These are phyloP conservation scores for Trametes sp. DNA, from an alignment of 1,284 basidiomycete genomes.

Conservation along the genomic window DNA sequence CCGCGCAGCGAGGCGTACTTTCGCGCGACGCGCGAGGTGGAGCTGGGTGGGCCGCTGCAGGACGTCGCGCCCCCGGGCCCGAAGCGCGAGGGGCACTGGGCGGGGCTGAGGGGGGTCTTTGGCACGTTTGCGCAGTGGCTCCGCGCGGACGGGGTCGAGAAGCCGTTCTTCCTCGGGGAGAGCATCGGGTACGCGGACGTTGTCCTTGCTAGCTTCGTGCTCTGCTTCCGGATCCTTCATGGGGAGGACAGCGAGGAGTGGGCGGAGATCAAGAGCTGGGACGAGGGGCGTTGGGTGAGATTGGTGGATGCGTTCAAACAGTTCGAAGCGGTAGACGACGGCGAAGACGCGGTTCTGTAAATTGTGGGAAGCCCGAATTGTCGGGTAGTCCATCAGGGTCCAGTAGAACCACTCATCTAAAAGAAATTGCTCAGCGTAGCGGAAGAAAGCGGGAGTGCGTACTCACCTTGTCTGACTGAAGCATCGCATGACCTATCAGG, in stretches of 20 bases:
- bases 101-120: conserved; percentile 18
- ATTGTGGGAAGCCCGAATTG: too few species aligned
- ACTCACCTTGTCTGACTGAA: too few species aligned
- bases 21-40: conserved; percentile 25
- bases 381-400: too few species aligned
- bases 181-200: conserved; percentile 27
- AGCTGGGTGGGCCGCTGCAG: conserved; percentile 27
- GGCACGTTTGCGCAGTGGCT: conserved; percentile 21
- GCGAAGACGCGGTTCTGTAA: too few species aligned
- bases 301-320: too few species aligned
- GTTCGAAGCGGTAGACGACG: too few species aligned
- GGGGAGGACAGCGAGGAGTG: conserved; percentile 2
- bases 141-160: conserved; percentile 15
- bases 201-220: conserved; percentile 22
- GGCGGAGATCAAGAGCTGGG: too few species aligned
- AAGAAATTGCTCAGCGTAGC: too few species aligned
- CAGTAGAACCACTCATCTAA: too few species aligned
- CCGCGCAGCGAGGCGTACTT: conserved; percentile 26
- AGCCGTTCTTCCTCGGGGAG: conserved; percentile 26
- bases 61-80: conserved; percentile 20
- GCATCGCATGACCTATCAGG: too few species aligned
- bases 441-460: too few species aligned
- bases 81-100: conserved; percentile 19
- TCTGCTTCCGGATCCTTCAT: conserved; percentile 23
- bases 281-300: too few species aligned